These are phyloP conservation scores for Rhodotorula paludigena DNA, from an alignment of 768 basidiomycete species.

Conservation along the genomic window DNA sequence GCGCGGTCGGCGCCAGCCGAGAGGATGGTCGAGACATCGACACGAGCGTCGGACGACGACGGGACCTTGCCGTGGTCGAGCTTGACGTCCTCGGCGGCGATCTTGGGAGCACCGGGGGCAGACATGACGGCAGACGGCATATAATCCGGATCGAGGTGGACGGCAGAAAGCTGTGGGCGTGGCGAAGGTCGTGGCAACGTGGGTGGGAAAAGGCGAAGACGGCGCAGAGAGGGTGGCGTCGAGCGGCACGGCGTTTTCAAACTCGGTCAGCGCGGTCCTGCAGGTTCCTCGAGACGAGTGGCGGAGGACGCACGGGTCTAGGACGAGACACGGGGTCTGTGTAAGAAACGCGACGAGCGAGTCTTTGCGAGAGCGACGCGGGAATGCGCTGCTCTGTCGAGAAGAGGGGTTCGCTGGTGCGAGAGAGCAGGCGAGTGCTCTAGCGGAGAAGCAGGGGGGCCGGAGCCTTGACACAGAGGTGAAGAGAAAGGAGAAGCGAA, in stretches of 20 bases:
- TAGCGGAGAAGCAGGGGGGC: no score
- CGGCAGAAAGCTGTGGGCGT: no score
- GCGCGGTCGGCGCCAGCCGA: slow-evolving; percentile 31
- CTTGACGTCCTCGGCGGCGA: slow-evolving; percentile 32
- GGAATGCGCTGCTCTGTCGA: background rate
- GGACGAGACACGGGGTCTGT: background rate
- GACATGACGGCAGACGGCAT: slow-evolving; percentile 22
- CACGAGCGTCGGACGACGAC: slow-evolving; percentile 34
- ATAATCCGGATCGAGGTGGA: background rate
- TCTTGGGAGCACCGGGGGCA: slow-evolving; percentile 27
- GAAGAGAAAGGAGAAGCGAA: no score
- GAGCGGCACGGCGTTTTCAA: background rate
- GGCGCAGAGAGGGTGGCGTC: background rate
- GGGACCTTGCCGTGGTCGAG: slow-evolving; percentile 19
- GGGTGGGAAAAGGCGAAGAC: background rate
- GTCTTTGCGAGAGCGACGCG: background rate
- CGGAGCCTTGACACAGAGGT: no score
- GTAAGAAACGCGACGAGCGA: background rate
- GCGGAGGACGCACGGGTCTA: background rate
- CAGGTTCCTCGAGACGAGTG: background rate
- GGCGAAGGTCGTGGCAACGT: background rate
- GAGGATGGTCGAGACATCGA: slow-evolving; percentile 41
- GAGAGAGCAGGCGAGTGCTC: no score
- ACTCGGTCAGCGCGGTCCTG: background rate
- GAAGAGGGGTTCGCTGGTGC: no score